Conservation (phyloP, 306 rosid species). For the Cucurbita pepo region DNA sequence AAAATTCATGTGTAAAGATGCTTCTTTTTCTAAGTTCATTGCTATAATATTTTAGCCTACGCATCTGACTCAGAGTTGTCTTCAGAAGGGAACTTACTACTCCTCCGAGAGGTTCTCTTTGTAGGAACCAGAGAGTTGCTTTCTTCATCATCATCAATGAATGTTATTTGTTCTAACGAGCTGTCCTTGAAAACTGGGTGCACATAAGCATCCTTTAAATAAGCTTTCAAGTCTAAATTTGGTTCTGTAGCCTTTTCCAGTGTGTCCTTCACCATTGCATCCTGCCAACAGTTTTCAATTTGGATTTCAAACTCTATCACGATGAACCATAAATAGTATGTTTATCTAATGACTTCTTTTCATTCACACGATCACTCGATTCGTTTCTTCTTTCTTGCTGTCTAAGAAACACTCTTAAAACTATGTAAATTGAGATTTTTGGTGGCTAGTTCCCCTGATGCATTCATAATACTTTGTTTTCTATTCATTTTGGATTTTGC, state of each 20-base stretch:
- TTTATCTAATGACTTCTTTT: background rate
- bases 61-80: conserved; percentile 8
- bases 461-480: too few relatives aligned
- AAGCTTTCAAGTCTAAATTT: conserved; percentile 44
- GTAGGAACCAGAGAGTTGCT: conserved; percentile 61
- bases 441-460: background rate
- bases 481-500: background rate
- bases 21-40: background rate
- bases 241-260: conserved; percentile 71
- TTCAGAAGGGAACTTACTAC: conserved; percentile 36
- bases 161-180: conserved; percentile 10
- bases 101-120: conserved; percentile 28
- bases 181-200: conserved; percentile 59
- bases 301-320: background rate
- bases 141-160: conserved; percentile 65
- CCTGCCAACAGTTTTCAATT: conserved; percentile 32
- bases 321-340: background rate
- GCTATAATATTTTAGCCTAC: background rate
- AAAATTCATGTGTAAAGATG: background rate
- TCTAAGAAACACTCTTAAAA: too few relatives aligned
- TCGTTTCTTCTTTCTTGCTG: too few relatives aligned
- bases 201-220: conserved; percentile 52
- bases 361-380: background rate
- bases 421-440: background rate
- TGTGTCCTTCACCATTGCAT: conserved; percentile 88